These are phyloP conservation scores for Hypoxylon rubiginosum DNA, from an alignment of 2,329 filamentous ascomycete genomes.

Conservation along the genomic window DNA sequence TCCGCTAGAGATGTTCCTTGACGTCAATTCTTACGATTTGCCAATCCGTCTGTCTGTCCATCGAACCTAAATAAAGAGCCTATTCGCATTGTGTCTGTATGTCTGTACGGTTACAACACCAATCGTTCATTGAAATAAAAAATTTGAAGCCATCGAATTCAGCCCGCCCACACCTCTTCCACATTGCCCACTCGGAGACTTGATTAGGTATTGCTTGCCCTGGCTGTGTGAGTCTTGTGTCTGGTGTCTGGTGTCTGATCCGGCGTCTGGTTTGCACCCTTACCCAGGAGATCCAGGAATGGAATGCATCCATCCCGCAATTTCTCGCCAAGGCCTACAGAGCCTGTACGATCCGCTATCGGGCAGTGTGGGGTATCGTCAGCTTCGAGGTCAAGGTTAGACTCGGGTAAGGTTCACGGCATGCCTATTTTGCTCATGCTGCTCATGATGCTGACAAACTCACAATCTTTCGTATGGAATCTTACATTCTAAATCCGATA, in stretches of 20 bases:
- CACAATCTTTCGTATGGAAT: no score
- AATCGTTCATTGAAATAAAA: not conserved
- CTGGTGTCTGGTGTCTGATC: no score
- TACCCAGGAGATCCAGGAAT: slow-evolving; percentile 28
- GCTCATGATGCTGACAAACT: not conserved
- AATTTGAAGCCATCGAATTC: not conserved
- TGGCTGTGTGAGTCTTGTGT: no score
- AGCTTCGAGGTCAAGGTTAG: not conserved
- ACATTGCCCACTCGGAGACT: not conserved
- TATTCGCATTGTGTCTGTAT: not conserved
- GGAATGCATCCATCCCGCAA: slow-evolving; percentile 30
- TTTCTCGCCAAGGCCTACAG: slow-evolving; percentile 31
- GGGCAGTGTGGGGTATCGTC: slow-evolving; percentile 34
- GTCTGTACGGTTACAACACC: not conserved
- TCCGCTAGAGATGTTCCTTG: slow-evolving; percentile 17
- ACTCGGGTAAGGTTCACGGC: slow-evolving; percentile 21
- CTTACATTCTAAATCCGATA: no score
- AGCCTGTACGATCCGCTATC: slow-evolving; percentile 37
- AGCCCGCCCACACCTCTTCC: not conserved
- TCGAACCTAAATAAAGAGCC: not conserved
- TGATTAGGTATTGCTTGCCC: slow-evolving; percentile 18
- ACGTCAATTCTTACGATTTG: slow-evolving; percentile 26
- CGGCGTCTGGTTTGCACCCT: slow-evolving; percentile 19
- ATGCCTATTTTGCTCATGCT: slow-evolving; percentile 2
- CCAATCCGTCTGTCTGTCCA: no score